These are phyloP conservation scores for Cyberlindnera galapagoensis DNA, from an alignment of 805 yeast genomes.

Conservation along the genomic window DNA sequence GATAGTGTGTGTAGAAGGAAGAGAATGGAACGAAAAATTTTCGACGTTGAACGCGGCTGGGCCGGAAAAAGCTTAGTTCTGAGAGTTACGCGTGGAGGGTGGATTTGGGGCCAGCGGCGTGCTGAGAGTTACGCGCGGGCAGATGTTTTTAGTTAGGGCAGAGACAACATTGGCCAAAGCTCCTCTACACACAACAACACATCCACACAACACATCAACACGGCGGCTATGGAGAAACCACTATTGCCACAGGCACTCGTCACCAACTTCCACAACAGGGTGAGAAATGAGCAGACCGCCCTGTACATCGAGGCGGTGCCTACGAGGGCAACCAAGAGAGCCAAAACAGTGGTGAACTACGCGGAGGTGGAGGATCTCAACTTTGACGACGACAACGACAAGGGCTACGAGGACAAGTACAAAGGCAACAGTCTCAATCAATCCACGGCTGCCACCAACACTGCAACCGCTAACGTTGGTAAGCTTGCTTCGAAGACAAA, in stretches of 20 bases:
- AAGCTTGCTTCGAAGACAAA: conserved; percentile 22
- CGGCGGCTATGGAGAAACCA: conserved; percentile 24
- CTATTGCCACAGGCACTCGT: conserved; percentile 70
- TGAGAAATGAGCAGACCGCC: conserved; percentile 69
- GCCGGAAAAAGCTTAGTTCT: no score
- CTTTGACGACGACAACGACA: conserved; percentile 45
- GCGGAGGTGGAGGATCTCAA: conserved; percentile 75
- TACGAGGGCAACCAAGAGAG: conserved; percentile 71
- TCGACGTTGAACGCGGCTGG: no score
- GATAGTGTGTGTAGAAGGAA: no score
- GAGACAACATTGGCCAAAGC: no score
- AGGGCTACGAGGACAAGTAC: conserved; percentile 13
- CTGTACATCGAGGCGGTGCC: conserved; percentile 68
- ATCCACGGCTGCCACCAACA: neutral
- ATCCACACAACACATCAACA: no score
- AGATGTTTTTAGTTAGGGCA: no score
- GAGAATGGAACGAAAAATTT: no score
- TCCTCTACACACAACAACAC: no score
- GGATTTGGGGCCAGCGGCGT: no score
- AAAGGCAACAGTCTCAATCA: conserved; percentile 1
- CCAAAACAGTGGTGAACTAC: conserved; percentile 65
- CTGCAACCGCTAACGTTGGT: conserved; percentile 4
- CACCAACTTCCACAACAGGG: conserved; percentile 66
- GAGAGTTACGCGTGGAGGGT: no score
- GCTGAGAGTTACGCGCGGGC: no score